Evolutionary conservation across 1,284 basidiomycete species (phyloP).

Genomic region (Peniophora sp.): DNA sequence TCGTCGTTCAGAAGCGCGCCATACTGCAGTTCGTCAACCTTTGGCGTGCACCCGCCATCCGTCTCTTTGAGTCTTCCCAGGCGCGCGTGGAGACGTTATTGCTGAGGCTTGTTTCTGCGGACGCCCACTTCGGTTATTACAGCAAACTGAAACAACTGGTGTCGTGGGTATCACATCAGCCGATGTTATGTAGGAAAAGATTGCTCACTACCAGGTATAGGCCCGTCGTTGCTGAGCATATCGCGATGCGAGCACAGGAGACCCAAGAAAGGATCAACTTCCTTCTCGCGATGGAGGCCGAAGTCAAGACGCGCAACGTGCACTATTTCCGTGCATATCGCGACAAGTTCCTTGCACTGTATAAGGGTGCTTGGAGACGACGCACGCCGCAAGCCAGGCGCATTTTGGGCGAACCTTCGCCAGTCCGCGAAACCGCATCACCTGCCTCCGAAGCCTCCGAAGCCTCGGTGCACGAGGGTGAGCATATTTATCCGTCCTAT

Average conservation of each 20-base stretch:
- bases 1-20: constrained; percentile 43
- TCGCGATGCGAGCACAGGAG: constrained; percentile 31
- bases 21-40: constrained; percentile 34
- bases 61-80: constrained; percentile 38
- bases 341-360: constrained; percentile 20
- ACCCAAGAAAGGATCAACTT: constrained; percentile 32
- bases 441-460: too few species aligned
- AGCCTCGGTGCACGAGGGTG: too few species aligned
- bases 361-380: constrained; percentile 10
- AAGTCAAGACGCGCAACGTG: constrained; percentile 23
- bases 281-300: constrained; percentile 20
- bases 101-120: too few species aligned
- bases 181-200: too few species aligned
- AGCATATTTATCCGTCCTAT: too few species aligned
- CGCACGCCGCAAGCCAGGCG: too few species aligned
- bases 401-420: too few species aligned
- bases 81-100: background rate
- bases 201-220: constrained; percentile 21
- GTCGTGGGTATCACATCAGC: constrained; percentile 24
- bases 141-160: constrained; percentile 38
- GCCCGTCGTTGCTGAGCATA: constrained; percentile 36
- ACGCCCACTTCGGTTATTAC: too few species aligned
- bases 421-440: too few species aligned
- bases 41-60: constrained; percentile 42
- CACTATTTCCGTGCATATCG: constrained; percentile 22